Evolutionary conservation across 768 basidiomycete species (phyloP), one percentile per base, ranked within the genome.

Genomic region (Leccinum imitatum): DNA sequence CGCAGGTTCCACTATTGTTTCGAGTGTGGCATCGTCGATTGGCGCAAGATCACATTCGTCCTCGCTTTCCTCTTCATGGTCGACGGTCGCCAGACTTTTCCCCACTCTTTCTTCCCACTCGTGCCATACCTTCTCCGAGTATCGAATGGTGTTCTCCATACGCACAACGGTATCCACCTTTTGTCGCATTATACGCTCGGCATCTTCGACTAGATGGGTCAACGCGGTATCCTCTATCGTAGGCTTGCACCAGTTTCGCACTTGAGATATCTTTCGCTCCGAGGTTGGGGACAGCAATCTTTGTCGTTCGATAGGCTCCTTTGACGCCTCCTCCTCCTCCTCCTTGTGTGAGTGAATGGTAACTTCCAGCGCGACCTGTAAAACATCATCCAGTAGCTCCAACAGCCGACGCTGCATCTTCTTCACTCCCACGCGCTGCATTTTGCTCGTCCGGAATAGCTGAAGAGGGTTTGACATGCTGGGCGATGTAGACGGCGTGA

Each of bases 131-230:
- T 95, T 96, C 79, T 98, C 97, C 44, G 94, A 88, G 74, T 98
- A 98, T 56, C 92, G 82, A 66, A 99, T 95, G 19, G 95, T 98
- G 70, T 96, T 97, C 75, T 96, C 93, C 87, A 99, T 87, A 41
- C 97, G 87, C 63, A 93, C 90, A 53, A 98, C 92, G 65, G 90
- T 94, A 73, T 95, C 95, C 63, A 95, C 84, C 80, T 99, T 99
- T 75, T 92, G 89, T 33, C 92, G 82, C 83, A 95, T 91, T 53
- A 95, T 82, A 37, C 91, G 85, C 65, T 95, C 94, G 8, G 88
- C 89, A 69, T 98, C 95, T 66, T 91, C 85, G 55, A 91, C 82
- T 21, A 99, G 83, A 66, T 93, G 86, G 3, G 83, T 78, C 55
- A 98, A 79, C 0, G 93, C 96, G 3, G 85, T 78, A 71, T 98